These are phyloP conservation scores for Rhizopus arrhizus DNA, from an alignment of 371 early-diverging fungal genomes.

Conservation along the genomic window DNA sequence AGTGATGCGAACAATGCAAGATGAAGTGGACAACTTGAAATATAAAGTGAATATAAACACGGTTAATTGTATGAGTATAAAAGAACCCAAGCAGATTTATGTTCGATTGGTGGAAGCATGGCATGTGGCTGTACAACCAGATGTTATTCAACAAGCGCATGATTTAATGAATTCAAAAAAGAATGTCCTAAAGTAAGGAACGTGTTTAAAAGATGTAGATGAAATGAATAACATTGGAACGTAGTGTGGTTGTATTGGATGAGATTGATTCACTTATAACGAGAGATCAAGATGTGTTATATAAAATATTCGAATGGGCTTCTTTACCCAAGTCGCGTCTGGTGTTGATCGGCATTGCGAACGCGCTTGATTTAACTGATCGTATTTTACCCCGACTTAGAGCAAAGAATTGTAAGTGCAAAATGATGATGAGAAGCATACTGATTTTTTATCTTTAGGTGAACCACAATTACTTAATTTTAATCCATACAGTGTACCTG, in stretches of 20 bases:
- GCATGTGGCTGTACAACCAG: conserved; percentile 22
- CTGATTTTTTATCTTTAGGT: conserved; percentile 36
- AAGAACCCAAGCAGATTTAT: conserved; percentile 73
- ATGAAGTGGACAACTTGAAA: conserved; percentile 24
- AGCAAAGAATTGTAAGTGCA: conserved; percentile 68
- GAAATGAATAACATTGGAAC: conserved; percentile 1
- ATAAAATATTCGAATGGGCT: conserved; percentile 87
- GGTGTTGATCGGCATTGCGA: conserved; percentile 93
- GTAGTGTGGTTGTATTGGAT: conserved; percentile 82
- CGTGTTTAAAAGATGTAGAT: neutral
- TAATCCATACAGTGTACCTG: conserved; percentile 79
- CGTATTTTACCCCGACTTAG: conserved; percentile 86
- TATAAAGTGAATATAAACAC: conserved; percentile 56
- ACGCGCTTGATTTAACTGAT: conserved; percentile 89
- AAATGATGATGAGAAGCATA: neutral
- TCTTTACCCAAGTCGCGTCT: conserved; percentile 63
- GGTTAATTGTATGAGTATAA: conserved; percentile 87
- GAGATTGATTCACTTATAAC: conserved; percentile 90
- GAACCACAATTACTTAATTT: conserved; percentile 84
- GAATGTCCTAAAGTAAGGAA: conserved; percentile 47
- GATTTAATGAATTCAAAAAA: conserved; percentile 39
- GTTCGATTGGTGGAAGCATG: conserved; percentile 60
- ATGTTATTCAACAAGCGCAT: conserved; percentile 43
- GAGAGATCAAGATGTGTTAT: conserved; percentile 80
- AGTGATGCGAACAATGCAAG: conserved; percentile 48